phyloP scores from a whole-genome alignment of 2,329 filamentous ascomycete species.

The Penicillium sp. region DNA sequence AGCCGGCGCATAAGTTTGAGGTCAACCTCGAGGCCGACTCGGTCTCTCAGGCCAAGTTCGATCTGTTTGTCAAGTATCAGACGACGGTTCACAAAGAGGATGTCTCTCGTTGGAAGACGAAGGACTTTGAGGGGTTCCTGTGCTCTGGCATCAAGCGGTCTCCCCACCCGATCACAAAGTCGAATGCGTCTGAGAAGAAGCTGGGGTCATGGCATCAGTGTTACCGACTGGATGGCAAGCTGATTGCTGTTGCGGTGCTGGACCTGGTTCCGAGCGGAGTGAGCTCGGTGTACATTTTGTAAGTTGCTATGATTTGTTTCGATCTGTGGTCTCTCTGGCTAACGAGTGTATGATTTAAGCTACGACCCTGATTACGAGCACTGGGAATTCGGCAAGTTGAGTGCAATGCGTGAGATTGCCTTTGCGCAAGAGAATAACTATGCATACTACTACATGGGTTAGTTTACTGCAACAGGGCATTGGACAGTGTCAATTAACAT shows the following conservation, averaged over 20 bases:
- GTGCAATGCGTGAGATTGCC: slow-evolving; percentile 64
- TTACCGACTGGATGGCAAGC: slow-evolving; percentile 56
- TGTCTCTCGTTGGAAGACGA: slow-evolving; percentile 50
- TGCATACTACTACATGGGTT: slow-evolving; percentile 69
- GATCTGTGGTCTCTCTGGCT: slow-evolving; percentile 10
- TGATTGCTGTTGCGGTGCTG: slow-evolving; percentile 57
- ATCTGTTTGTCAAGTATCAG: slow-evolving; percentile 56
- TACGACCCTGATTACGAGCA: slow-evolving; percentile 67
- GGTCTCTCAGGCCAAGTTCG: slow-evolving; percentile 55
- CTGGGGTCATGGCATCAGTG: slow-evolving; percentile 59
- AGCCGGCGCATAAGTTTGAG: slow-evolving; percentile 57
- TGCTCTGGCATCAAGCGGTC: slow-evolving; percentile 53
- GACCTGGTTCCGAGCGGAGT: slow-evolving; percentile 55
- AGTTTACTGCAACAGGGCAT: slow-evolving; percentile 8
- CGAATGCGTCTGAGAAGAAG: slow-evolving; percentile 48
- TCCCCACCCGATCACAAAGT: slow-evolving; percentile 35
- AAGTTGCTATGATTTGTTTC: slow-evolving; percentile 26
- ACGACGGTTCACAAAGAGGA: slow-evolving; percentile 54
- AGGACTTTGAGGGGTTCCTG: slow-evolving; percentile 55
- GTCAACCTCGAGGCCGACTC: slow-evolving; percentile 56
- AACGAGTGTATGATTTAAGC: slow-evolving; percentile 33
- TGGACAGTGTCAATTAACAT: not conserved
- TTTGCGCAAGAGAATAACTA: slow-evolving; percentile 62
- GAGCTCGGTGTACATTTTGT: slow-evolving; percentile 59
- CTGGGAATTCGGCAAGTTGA: slow-evolving; percentile 68